Conservation (phyloP, 164 flowering plant species). For the Magnolia officinalis region DNA sequence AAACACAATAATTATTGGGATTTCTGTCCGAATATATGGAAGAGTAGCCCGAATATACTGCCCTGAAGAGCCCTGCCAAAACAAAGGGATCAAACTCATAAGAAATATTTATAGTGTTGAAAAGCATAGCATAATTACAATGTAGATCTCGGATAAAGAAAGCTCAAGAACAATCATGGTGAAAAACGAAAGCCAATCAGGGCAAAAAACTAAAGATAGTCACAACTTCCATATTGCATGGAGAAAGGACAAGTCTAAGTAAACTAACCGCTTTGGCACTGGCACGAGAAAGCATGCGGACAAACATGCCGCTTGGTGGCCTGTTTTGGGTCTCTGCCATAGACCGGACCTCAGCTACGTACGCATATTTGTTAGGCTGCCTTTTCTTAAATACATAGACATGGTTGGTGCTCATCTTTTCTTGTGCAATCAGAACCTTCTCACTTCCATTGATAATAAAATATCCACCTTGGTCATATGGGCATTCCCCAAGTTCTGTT, state of each 20-base stretch:
- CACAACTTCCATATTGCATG: not conserved
- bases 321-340: constrained; percentile 96
- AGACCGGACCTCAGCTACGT: constrained; percentile 91
- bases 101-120: not conserved
- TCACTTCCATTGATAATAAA: constrained; percentile 99
- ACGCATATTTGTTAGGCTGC: constrained; percentile 98
- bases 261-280: constrained; percentile 92
- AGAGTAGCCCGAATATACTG: constrained; percentile 92
- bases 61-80: constrained; percentile 90
- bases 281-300: constrained; percentile 93
- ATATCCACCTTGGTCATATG: constrained; percentile 98
- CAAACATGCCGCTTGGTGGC: constrained; percentile 98
- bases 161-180: not conserved
- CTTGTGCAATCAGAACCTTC: constrained; percentile 94
- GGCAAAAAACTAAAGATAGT: not conserved
- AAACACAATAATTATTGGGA: constrained; percentile 89
- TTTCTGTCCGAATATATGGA: constrained; percentile 84
- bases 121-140: too few species aligned
- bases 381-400: constrained; percentile 97
- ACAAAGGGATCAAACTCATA: not conserved
- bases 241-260: not conserved
- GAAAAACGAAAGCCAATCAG: too few species aligned
- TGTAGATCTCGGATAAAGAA: too few species aligned
- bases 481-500: constrained; percentile 98
- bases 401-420: constrained; percentile 99